A percentile compares a stretch with the other conserved stretches of the same genome.
Conservation (phyloP, 108 stramenopile genomes). For the Fragilariopsis cylindrus region DNA sequence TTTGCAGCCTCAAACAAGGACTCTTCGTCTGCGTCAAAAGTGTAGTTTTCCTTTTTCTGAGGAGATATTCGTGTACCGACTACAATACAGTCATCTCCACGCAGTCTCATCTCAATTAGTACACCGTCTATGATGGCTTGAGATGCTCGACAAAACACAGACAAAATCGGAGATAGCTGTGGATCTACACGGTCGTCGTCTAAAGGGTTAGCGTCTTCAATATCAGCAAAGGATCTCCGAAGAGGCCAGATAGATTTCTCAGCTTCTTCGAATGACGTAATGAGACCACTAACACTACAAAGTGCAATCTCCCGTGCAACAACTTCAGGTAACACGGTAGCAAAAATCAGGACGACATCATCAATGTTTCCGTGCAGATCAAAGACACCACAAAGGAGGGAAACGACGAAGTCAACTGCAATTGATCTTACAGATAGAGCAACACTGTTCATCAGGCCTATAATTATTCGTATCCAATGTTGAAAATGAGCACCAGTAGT, state of each 20-base stretch:
- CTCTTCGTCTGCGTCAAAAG: slow-evolving; percentile 92
- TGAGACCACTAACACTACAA: slow-evolving; percentile 58
- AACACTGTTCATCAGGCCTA: slow-evolving; percentile 81
- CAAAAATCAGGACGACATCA: slow-evolving; percentile 48
- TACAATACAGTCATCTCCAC: slow-evolving; percentile 35
- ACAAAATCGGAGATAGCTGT: slow-evolving; percentile 67
- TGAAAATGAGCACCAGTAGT: slow-evolving; percentile 59
- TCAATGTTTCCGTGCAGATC: slow-evolving; percentile 69
- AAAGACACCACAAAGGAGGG: slow-evolving; percentile 69
- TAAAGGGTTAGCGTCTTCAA: slow-evolving; percentile 81
- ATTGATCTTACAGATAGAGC: slow-evolving; percentile 87
- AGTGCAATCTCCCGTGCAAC: slow-evolving; percentile 84
- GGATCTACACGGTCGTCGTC: slow-evolving; percentile 87
- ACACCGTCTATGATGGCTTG: slow-evolving; percentile 88
- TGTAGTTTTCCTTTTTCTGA: slow-evolving; percentile 4
- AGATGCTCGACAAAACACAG: slow-evolving; percentile 68
- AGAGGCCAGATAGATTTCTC: slow-evolving; percentile 81
- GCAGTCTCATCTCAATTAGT: slow-evolving; percentile 75
- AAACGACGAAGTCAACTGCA: slow-evolving; percentile 82
- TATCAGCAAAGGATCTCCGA: slow-evolving; percentile 77
- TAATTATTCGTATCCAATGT: slow-evolving; percentile 76
- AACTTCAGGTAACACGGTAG: slow-evolving; percentile 80
- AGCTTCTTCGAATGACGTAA: slow-evolving; percentile 52
- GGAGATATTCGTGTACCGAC: slow-evolving; percentile 42
- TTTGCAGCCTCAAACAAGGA: slow-evolving; percentile 82